These are phyloP conservation scores for Saccharomyces kudriavzevii DNA, from an alignment of 805 yeast species.

Conservation along the genomic window DNA sequence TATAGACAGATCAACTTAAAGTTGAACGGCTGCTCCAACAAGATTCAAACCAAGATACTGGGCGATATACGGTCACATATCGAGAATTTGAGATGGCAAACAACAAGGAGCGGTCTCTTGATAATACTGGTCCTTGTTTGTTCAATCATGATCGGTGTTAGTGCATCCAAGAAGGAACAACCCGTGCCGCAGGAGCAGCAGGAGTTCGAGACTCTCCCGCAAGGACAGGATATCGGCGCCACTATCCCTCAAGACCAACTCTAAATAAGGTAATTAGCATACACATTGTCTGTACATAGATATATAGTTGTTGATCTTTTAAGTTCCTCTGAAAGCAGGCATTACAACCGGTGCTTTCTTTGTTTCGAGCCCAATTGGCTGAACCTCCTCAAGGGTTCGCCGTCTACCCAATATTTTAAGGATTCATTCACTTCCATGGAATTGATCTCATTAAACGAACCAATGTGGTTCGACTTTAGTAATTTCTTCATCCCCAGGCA, in stretches of 20 bases:
- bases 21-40: conserved; percentile 76
- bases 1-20: conserved; percentile 59
- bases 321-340: conserved; percentile 10
- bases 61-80: conserved; percentile 79
- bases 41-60: conserved; percentile 72
- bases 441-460: conserved; percentile 41
- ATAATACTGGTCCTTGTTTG: conserved; percentile 63
- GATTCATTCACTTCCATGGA: conserved; percentile 64
- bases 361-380: conserved; percentile 43
- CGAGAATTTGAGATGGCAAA: conserved; percentile 87
- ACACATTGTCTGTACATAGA: not conserved
- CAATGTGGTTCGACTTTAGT: conserved; percentile 26
- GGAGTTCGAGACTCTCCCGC: not conserved
- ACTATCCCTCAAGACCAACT: not conserved
- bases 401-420: conserved; percentile 58
- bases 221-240: not conserved
- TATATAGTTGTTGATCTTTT: not conserved
- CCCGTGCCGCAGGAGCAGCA: conserved; percentile 30
- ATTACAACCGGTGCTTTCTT: conserved; percentile 38
- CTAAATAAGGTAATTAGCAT: not conserved
- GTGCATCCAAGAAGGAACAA: conserved; percentile 30
- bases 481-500: conserved; percentile 38
- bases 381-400: conserved; percentile 67
- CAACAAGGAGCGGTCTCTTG: conserved; percentile 78
- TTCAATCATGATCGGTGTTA: conserved; percentile 49